Evolutionary conservation across 2,329 filamentous ascomycete species (phyloP).

Genomic region (Botryotinia convoluta): DNA sequence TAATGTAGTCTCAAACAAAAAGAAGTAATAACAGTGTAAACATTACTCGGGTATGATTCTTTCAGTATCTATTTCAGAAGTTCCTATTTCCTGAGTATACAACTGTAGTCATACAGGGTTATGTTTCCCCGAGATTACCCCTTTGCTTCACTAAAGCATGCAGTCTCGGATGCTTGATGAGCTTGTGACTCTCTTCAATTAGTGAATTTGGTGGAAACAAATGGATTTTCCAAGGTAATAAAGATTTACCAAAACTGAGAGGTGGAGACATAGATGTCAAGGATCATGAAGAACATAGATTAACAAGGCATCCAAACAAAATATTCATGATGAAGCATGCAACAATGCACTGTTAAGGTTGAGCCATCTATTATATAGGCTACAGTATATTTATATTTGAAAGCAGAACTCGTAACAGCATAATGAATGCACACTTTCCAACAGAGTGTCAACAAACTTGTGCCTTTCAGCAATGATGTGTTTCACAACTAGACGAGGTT

Average conservation of each 20-base stretch:
- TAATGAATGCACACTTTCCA: fast-evolving
- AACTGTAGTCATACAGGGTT: neutral
- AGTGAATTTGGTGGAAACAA: neutral
- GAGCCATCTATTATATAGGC: neutral
- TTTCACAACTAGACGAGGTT: neutral
- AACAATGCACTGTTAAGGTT: neutral
- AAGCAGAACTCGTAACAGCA: neutral
- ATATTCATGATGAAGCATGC: neutral
- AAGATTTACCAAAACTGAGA: neutral
- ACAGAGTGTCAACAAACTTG: neutral
- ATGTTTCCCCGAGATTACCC: neutral
- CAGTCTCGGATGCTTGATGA: neutral
- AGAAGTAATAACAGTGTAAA: neutral
- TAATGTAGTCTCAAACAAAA: neutral
- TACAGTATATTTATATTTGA: neutral
- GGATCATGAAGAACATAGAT: neutral
- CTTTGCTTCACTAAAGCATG: neutral
- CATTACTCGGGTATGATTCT: neutral
- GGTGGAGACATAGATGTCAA: neutral
- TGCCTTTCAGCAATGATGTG: neutral
- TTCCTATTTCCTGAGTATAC: neutral
- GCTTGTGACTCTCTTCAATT: neutral
- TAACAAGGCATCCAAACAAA: neutral
- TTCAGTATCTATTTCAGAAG: neutral
- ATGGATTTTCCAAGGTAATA: neutral